Evolutionary conservation across 352 stramenopile genomes (phyloP), one percentile per base, ranked within the genome.

Genomic region (Globisporangium splendens): DNA sequence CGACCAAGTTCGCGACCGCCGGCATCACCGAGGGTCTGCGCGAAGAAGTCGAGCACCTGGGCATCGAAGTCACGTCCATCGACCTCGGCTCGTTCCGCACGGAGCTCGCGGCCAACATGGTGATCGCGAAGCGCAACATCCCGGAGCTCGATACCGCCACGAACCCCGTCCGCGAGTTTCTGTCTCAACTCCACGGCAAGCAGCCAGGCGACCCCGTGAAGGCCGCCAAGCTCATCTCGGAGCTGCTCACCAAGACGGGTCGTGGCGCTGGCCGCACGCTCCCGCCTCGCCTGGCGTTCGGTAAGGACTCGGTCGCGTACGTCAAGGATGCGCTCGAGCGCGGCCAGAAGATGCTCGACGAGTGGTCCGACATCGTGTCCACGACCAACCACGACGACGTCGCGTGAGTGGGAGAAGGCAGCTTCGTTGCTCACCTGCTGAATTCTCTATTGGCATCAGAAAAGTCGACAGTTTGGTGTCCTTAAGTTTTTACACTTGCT

Each of bases 1-100:
- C 69, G 4, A 67, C 69, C 8, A 81, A 81, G 15, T 77, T 78
- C 54, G 72, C 72, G 5, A 46, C 78, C 1, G 72, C 69, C 6
- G 69, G 69, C 14, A 54, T 81, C 21, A 67, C 69, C 0, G 28
- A 78, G 58, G 63, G 66, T 11, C 44, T 81, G 20, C 62, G 57
- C 8, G 43, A 54, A 21, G 72, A 81, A 50, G 54, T 81, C 0
- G 61, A 66, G 44, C 55, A 62, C 13, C 68, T 81, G n/a, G 54
- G 56, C 38, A 81, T 81, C 46, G 44, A 65, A 14, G 24, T 31
- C 5, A 31, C 24, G 24, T 31, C 24, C 24, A 31, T 31, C 24
- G 24, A 31, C 24, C 24, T 31, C 24, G 24, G 24, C 24, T 31
- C 24, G 24, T 31, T 31, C 24, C 24, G 24, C 24, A 31, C 24